These are phyloP conservation scores for Coriolopsis trogii DNA, from an alignment of 1,284 basidiomycete genomes.

Conservation along the genomic window DNA sequence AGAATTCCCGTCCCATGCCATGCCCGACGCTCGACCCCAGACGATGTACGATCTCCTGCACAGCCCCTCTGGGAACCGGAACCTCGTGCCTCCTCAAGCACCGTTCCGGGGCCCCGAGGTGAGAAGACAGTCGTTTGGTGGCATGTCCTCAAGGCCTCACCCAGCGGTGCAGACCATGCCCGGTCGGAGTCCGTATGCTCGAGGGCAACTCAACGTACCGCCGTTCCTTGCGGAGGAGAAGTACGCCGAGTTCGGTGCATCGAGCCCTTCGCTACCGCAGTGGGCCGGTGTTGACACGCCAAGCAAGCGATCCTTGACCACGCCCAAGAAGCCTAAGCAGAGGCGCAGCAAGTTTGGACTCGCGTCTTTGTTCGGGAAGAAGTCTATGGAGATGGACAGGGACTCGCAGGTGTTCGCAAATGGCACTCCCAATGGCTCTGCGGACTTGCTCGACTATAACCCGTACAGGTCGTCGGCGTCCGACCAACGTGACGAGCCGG, in stretches of 20 bases:
- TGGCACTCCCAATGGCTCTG: constrained; percentile 17
- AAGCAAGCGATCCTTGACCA: constrained; percentile 35
- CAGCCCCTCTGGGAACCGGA: constrained; percentile 40
- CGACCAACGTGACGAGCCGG: constrained; percentile 41
- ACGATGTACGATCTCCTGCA: constrained; percentile 65
- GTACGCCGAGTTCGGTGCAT: constrained; percentile 71
- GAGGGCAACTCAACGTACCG: constrained; percentile 33
- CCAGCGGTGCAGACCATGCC: constrained; percentile 52
- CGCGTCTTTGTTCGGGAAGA: constrained; percentile 65
- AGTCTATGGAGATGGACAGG: constrained; percentile 34
- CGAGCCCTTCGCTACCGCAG: constrained; percentile 60
- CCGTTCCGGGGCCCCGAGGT: constrained; percentile 59
- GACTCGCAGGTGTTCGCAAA: constrained; percentile 11
- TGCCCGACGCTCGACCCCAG: constrained; percentile 56
- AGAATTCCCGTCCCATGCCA: constrained; percentile 38
- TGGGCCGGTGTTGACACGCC: constrained; percentile 53
- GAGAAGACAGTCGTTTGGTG: constrained; percentile 76
- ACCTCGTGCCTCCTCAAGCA: constrained; percentile 62
- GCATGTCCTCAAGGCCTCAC: constrained; percentile 58
- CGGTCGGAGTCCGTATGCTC: constrained; percentile 22
- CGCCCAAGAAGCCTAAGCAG: constrained; percentile 46
- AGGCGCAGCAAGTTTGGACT: constrained; percentile 74
- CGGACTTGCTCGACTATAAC: constrained; percentile 29
- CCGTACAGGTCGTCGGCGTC: constrained; percentile 36
- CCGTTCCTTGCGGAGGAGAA: constrained; percentile 39